Evolutionary conservation across 371 early-diverging fungal species (phyloP).

Genomic region (Circinella minor): DNA sequence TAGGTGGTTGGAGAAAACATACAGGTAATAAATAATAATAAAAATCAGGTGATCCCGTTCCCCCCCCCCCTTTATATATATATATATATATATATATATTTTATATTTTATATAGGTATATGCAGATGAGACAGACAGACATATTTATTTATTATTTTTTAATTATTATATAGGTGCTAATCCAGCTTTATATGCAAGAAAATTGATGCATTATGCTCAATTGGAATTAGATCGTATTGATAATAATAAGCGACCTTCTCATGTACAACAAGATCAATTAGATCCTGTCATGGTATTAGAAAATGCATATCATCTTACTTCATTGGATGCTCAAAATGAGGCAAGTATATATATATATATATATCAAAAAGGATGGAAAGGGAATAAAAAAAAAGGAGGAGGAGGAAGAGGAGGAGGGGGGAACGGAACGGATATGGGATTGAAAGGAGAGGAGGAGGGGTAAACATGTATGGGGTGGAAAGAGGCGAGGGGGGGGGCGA

Average conservation of each 20-base stretch:
- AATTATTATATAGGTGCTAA: conserved; percentile 70
- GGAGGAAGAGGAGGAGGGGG: no score
- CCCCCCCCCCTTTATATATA: no score
- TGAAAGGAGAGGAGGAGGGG: no score
- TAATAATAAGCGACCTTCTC: conserved; percentile 28
- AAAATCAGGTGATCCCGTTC: background rate
- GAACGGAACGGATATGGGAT: no score
- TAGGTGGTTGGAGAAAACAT: conserved; percentile 79
- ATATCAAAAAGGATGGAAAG: background rate
- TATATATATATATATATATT: no score
- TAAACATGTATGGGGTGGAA: no score
- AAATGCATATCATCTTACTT: conserved; percentile 32
- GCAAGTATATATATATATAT: background rate
- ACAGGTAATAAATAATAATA: conserved; percentile 2
- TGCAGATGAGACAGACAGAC: no score
- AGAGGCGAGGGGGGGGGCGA: no score
- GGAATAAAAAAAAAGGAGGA: no score
- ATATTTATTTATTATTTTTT: conserved; percentile 5
- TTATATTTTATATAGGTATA: no score
- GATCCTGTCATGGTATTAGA: conserved; percentile 31
- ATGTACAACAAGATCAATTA: conserved; percentile 19
- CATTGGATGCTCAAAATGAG: conserved; percentile 34
- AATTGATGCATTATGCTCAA: conserved; percentile 88
- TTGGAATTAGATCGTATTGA: conserved; percentile 75
- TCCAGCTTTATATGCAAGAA: conserved; percentile 84